These are phyloP conservation scores for Zoysia pacifica DNA, from an alignment of 176 grass and related monocot species.

Conservation along the genomic window DNA sequence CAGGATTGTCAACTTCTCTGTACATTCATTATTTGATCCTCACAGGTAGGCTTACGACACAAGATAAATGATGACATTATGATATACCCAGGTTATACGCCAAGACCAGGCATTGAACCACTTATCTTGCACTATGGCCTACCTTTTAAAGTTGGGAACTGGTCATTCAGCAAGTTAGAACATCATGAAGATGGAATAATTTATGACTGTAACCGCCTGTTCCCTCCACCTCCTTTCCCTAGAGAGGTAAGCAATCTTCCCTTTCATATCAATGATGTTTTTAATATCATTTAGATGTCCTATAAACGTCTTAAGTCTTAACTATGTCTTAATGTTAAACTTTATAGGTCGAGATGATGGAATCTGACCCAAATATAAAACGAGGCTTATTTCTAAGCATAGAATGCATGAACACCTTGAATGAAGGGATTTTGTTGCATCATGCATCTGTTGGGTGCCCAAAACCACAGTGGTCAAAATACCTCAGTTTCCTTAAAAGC, in stretches of 20 bases:
- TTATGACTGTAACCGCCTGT: constrained; percentile 92
- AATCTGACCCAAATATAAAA: constrained; percentile 72
- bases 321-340: constrained; percentile 3
- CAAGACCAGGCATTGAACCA: constrained; percentile 72
- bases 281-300: not conserved
- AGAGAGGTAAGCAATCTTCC: constrained; percentile 63
- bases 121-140: constrained; percentile 95
- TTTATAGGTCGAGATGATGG: constrained; percentile 80
- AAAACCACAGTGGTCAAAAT: constrained; percentile 90
- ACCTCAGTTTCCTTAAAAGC: constrained; percentile 95
- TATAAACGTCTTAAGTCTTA: not conserved
- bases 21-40: constrained; percentile 37
- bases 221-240: constrained; percentile 82
- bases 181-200: constrained; percentile 88
- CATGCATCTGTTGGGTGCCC: constrained; percentile 75
- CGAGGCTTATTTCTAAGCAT: constrained; percentile 82
- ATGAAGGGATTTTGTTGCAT: constrained; percentile 88
- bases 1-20: constrained; percentile 12
- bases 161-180: constrained; percentile 94
- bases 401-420: constrained; percentile 96
- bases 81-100: constrained; percentile 97
- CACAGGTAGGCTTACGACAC: constrained; percentile 84
- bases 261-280: constrained; percentile 16
- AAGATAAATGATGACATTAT: constrained; percentile 98
- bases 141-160: constrained; percentile 91